A percentile compares a stretch with the other conserved stretches of the same genome.
phyloP scores from a whole-genome alignment of 768 basidiomycete species.

The Exsudoporus frostii region DNA sequence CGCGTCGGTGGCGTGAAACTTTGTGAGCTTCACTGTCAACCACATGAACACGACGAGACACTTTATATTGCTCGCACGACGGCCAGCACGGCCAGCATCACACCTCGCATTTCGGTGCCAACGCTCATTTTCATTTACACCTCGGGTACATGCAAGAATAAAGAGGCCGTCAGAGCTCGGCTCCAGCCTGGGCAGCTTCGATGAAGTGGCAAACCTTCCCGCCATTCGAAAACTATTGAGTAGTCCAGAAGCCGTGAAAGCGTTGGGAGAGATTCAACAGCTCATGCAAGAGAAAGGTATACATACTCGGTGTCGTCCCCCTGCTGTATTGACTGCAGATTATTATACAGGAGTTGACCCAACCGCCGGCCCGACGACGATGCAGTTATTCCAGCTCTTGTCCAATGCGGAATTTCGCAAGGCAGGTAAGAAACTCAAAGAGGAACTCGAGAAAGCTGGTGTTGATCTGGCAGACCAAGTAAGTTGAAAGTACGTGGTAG shows the following conservation, averaged over 20 bases:
- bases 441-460: slow-evolving; percentile 56
- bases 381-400: slow-evolving; percentile 54
- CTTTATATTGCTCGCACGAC: slow-evolving; percentile 12
- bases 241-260: slow-evolving; percentile 48
- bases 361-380: slow-evolving; percentile 43
- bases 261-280: slow-evolving; percentile 43
- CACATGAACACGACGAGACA: slow-evolving; percentile 25
- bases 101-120: slow-evolving; percentile 9
- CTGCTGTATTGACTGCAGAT: background rate
- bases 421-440: slow-evolving; percentile 43
- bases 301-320: background rate
- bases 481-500: slow-evolving; percentile 10
- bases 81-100: slow-evolving; percentile 13
- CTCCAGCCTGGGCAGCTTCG: slow-evolving; percentile 40
- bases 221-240: slow-evolving; percentile 47
- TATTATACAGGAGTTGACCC: slow-evolving; percentile 45
- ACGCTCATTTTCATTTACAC: slow-evolving; percentile 32
- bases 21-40: background rate
- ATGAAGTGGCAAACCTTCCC: slow-evolving; percentile 37
- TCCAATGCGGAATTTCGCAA: slow-evolving; percentile 51
- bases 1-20: slow-evolving; percentile 23
- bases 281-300: slow-evolving; percentile 50
- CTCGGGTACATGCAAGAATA: slow-evolving; percentile 28
- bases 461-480: slow-evolving; percentile 58
- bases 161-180: slow-evolving; percentile 29